A percentile compares a stretch with the other conserved stretches of the same genome.
phyloP scores from a whole-genome alignment of 192 early-diverging fungal genomes.

The Rhizoclosmatium globosum region DNA sequence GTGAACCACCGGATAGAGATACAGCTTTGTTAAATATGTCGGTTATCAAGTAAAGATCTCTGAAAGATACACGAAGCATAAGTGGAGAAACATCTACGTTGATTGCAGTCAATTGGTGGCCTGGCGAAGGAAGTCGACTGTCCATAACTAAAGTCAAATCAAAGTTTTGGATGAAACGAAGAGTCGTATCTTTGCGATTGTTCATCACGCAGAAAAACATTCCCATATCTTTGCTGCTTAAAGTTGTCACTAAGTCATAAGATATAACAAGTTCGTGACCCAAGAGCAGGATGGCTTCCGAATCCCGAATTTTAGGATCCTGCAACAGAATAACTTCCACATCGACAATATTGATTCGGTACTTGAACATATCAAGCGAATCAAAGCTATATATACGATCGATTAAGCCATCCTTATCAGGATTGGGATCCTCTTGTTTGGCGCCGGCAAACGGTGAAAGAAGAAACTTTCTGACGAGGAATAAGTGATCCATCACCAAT shows the following conservation, averaged over 20 bases:
- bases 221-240: slow-evolving; percentile 82
- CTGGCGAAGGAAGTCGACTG: slow-evolving; percentile 66
- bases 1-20: slow-evolving; percentile 19
- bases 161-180: slow-evolving; percentile 92
- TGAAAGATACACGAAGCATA: slow-evolving; percentile 84
- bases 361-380: slow-evolving; percentile 56
- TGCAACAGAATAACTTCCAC: slow-evolving; percentile 89
- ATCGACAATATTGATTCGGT: slow-evolving; percentile 79
- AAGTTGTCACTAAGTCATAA: slow-evolving; percentile 78
- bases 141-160: slow-evolving; percentile 84
- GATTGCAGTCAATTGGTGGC: slow-evolving; percentile 68
- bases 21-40: slow-evolving; percentile 69
- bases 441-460: slow-evolving; percentile 18
- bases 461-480: slow-evolving; percentile 80
- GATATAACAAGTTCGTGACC: slow-evolving; percentile 81
- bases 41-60: slow-evolving; percentile 82
- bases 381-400: slow-evolving; percentile 23
- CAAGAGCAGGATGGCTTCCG: slow-evolving; percentile 91
- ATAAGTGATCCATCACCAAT: slow-evolving; percentile 87
- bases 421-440: slow-evolving; percentile 18
- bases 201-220: slow-evolving; percentile 94
- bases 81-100: slow-evolving; percentile 80
- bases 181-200: slow-evolving; percentile 75
- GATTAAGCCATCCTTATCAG: slow-evolving; percentile 9
- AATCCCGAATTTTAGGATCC: slow-evolving; percentile 68